Evolutionary conservation across 257 asterid genomes (phyloP).

Genomic region (Scutellaria galericulata): DNA sequence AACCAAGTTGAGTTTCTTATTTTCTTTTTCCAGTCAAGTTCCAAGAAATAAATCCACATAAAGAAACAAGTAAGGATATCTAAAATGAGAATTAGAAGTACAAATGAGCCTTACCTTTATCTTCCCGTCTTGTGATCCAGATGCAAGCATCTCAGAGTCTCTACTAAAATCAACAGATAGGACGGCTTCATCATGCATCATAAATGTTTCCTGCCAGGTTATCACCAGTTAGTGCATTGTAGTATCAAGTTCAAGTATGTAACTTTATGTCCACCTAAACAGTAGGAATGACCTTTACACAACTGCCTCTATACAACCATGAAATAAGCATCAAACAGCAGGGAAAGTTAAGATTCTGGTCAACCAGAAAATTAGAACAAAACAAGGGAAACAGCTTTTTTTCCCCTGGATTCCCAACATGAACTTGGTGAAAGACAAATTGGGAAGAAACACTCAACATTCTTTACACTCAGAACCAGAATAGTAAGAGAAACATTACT

Average conservation of each 20-base stretch:
- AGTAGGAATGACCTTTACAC: background rate
- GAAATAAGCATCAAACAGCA: conserved; percentile 12
- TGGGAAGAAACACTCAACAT: background rate
- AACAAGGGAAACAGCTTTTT: background rate
- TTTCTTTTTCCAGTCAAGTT: background rate
- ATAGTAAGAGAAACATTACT: background rate
- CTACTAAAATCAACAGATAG: conserved; percentile 94
- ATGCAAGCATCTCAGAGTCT: conserved; percentile 97
- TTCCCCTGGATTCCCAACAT: background rate
- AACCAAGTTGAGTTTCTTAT: background rate
- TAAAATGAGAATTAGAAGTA: conserved; percentile 11
- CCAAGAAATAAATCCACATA: conserved; percentile 6
- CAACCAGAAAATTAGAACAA: background rate
- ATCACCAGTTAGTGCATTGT: conserved; percentile 35
- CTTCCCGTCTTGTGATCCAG: conserved; percentile 98
- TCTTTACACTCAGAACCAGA: background rate
- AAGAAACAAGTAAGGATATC: conserved; percentile 4
- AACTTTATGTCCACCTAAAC: conserved; percentile 3
- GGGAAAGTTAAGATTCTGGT: background rate
- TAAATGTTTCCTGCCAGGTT: conserved; percentile 82
- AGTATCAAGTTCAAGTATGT: conserved; percentile 11
- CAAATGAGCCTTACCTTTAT: conserved; percentile 63
- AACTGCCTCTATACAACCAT: background rate
- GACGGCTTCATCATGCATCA: conserved; percentile 99
- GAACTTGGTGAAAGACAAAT: background rate